Evolutionary conservation across 352 stramenopile species (phyloP).

Genomic region (Globisporangium okanoganense): DNA sequence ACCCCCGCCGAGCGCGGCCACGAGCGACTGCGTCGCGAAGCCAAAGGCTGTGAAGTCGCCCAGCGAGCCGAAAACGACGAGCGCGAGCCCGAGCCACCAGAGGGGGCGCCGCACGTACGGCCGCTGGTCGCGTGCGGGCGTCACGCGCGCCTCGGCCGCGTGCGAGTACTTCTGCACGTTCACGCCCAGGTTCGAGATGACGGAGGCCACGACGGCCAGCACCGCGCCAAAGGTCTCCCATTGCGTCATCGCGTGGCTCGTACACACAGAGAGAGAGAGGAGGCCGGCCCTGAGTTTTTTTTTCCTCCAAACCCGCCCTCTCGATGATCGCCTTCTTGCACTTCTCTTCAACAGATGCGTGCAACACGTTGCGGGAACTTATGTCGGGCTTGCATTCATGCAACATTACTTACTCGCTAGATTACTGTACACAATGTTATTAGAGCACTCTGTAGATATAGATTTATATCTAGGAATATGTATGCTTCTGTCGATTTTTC

Average conservation of each 20-base stretch:
- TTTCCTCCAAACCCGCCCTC: neutral
- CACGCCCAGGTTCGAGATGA: conserved; percentile 87
- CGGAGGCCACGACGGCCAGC: conserved; percentile 72
- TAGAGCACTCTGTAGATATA: neutral
- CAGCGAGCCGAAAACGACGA: conserved; percentile 79
- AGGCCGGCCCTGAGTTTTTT: neutral
- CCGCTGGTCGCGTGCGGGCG: conserved; percentile 41
- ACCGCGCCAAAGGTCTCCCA: conserved; percentile 80
- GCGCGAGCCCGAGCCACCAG: conserved; percentile 80
- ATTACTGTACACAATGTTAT: neutral
- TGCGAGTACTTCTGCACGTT: conserved; percentile 91
- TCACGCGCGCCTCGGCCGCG: conserved; percentile 40
- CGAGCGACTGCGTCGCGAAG: conserved; percentile 88
- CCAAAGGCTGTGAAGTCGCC: conserved; percentile 88
- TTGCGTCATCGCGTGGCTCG: conserved; percentile 38
- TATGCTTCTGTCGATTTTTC: too few relatives aligned
- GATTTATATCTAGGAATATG: neutral
- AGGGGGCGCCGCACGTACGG: conserved; percentile 84
- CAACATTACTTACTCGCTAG: neutral
- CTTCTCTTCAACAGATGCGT: neutral
- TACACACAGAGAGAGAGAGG: neutral
- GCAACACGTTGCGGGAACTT: neutral
- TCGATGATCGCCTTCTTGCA: neutral
- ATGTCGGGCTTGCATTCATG: neutral
- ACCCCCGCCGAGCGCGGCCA: conserved; percentile 80